Percentiles rank a stretch among this genome's conserved stretches.
phyloP scores from a whole-genome alignment of 2,329 filamentous ascomycete species.

The Aspergillus sergii region DNA sequence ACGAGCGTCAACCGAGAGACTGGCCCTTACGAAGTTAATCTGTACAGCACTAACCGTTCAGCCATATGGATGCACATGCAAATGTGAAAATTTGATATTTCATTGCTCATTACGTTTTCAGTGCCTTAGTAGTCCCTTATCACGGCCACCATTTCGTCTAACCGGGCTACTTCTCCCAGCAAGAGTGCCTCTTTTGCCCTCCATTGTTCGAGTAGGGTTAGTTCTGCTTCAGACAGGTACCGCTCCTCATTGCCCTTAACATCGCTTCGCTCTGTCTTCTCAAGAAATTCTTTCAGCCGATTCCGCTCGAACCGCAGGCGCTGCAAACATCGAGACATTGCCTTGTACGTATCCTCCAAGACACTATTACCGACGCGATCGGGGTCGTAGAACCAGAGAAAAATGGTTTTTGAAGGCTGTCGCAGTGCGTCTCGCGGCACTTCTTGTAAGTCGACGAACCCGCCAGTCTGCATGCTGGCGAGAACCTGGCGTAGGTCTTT shows the following conservation, averaged over 20 bases:
- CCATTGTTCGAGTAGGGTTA: constrained; percentile 68
- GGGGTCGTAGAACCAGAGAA: constrained; percentile 87
- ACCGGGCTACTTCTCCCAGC: constrained; percentile 73
- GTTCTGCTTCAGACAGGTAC: constrained; percentile 73
- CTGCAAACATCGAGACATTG: constrained; percentile 83
- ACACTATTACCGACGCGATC: constrained; percentile 71
- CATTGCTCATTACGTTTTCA: constrained; percentile 3
- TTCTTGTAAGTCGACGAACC: constrained; percentile 89
- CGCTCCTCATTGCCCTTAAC: constrained; percentile 82
- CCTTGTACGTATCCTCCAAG: constrained; percentile 82
- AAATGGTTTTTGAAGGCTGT: constrained; percentile 80
- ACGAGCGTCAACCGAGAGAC: neutral
- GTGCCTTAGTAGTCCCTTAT: constrained; percentile 71
- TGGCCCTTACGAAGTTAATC: neutral
- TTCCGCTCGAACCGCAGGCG: constrained; percentile 75
- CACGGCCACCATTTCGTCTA: constrained; percentile 83
- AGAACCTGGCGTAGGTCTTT: constrained; percentile 83
- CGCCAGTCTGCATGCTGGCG: constrained; percentile 80
- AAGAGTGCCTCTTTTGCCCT: constrained; percentile 68
- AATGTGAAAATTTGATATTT: constrained; percentile 3
- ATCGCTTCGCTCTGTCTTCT: constrained; percentile 81
- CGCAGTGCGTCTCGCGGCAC: constrained; percentile 85
- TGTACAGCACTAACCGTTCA: neutral
- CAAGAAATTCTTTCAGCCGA: constrained; percentile 71
- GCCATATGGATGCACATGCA: neutral